phyloP scores from a whole-genome alignment of 2,329 filamentous ascomycete species.

The Alternaria dauci region DNA sequence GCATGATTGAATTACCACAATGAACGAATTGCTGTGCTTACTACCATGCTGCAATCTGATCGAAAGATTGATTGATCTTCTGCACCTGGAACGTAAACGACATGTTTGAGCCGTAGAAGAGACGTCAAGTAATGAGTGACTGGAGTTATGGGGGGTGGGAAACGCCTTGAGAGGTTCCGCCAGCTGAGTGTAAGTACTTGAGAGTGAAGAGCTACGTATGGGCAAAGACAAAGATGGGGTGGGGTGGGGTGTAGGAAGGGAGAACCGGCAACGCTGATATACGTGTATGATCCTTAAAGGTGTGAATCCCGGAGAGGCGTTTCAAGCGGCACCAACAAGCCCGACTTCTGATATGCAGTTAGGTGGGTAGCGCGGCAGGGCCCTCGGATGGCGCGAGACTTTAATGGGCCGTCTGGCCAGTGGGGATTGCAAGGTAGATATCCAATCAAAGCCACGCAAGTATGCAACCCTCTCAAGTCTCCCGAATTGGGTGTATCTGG shows the following conservation, averaged over 20 bases:
- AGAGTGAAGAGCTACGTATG: not conserved
- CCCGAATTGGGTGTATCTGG: not conserved
- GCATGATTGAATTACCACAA: not conserved
- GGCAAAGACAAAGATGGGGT: not conserved
- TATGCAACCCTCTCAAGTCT: not conserved
- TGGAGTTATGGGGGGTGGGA: not conserved
- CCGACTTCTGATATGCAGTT: slow-evolving; percentile 26
- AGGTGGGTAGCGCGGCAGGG: slow-evolving; percentile 31
- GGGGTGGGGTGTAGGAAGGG: not conserved
- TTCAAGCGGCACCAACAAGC: slow-evolving; percentile 27
- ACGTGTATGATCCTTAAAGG: slow-evolving; percentile 25
- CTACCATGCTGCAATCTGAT: slow-evolving; percentile 46
- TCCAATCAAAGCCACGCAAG: slow-evolving; percentile 21
- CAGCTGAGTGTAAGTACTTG: not conserved
- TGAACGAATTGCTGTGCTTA: slow-evolving; percentile 19
- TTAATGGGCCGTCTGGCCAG: slow-evolving; percentile 13
- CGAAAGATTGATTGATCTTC: slow-evolving; percentile 45
- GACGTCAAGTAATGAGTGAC: not conserved
- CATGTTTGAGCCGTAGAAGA: slow-evolving; percentile 24
- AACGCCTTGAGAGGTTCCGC: not conserved
- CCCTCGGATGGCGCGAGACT: slow-evolving; percentile 21
- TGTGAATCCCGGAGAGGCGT: slow-evolving; percentile 19
- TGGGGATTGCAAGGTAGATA: slow-evolving; percentile 13
- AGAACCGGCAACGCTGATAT: slow-evolving; percentile 25
- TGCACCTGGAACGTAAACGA: slow-evolving; percentile 44